These are phyloP conservation scores for Filobasidium uniguttulatum DNA, from an alignment of 1,284 basidiomycete species.

Conservation along the genomic window DNA sequence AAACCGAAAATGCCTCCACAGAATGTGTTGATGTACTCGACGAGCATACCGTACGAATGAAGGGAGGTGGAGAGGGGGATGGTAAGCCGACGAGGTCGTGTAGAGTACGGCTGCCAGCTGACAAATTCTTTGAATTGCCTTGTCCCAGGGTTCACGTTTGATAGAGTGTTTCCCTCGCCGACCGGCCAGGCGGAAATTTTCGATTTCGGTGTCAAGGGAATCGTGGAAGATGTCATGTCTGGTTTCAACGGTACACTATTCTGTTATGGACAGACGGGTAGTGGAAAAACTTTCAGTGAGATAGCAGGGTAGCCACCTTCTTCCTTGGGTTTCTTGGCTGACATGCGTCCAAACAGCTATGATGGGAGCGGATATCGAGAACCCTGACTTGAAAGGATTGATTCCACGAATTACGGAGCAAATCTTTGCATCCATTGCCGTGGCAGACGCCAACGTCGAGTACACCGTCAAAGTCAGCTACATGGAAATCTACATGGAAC, in stretches of 20 bases:
- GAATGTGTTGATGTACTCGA: slow-evolving; percentile 84
- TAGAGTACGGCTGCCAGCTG: too few relatives aligned
- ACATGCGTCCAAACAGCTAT: slow-evolving; percentile 43
- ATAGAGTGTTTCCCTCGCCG: slow-evolving; percentile 87
- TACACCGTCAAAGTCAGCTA: slow-evolving; percentile 99
- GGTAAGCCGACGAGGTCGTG: slow-evolving; percentile 47
- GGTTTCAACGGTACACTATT: slow-evolving; percentile 98
- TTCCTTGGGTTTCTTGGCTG: neutral
- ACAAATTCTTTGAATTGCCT: too few relatives aligned
- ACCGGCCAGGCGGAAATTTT: slow-evolving; percentile 91
- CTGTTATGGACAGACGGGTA: slow-evolving; percentile 97
- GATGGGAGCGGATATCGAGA: slow-evolving; percentile 98
- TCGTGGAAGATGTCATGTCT: slow-evolving; percentile 69
- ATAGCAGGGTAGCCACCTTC: neutral
- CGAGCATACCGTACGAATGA: slow-evolving; percentile 59
- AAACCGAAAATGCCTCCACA: slow-evolving; percentile 77
- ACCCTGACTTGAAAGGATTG: slow-evolving; percentile 78
- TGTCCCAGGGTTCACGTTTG: slow-evolving; percentile 71
- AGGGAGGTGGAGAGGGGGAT: slow-evolving; percentile 51
- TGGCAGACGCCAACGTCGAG: slow-evolving; percentile 87
- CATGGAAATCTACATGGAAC: slow-evolving; percentile 99
- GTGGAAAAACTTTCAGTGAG: slow-evolving; percentile 71
- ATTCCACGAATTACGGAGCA: slow-evolving; percentile 98
- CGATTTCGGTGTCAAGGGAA: slow-evolving; percentile 93
- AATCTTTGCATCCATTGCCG: slow-evolving; percentile 94